Evolutionary conservation across 352 stramenopile species (phyloP), one percentile per base, ranked within the genome.

Genomic region (Phytophthora cryptogea): DNA sequence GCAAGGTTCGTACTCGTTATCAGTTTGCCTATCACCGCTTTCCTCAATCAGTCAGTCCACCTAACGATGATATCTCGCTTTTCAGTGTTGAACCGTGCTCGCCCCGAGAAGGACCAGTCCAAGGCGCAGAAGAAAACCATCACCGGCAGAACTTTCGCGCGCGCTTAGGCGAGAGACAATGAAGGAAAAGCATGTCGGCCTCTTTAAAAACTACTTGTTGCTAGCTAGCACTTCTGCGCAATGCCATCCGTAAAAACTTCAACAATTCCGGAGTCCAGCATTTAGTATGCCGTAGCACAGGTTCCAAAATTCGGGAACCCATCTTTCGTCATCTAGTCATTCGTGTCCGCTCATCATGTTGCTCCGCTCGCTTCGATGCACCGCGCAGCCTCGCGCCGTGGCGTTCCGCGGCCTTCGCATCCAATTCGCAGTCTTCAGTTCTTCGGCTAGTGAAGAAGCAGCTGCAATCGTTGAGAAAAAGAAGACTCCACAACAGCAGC

Each of bases 41-140:
- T 44, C 7, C 36, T 23, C 20, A 3, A 23, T 23, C 20, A 23
- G 30, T 23, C 20, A 23, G 30, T 39, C 36, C 42, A 9, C 11
- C 1, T 10, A 46, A 13, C 35, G 43, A n/a, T 42, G 33, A 43
- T 4, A 7, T 44, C 7, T 28, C 4, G 50, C 48, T 11, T 43
- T 51, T 13, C 61, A 93, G 85, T 98, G 27, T 75, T 98, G 30
- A 97, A 97, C 78, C 88, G 94, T 56, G 90, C 94, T 10, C 78
- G 88, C 44, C 92, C 90, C 23, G 83, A 96, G 67, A 93, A 92
- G 60, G 86, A 93, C 37, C 90, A 94, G 53, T 79, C 78, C 27
- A 98, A 96, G 77, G 78, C 79, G 32, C 68, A 66, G 46, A 98
- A 97, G 77, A 98, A 98, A 76, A 98, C 92, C 41, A 94, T 95